A percentile compares a stretch with the other conserved stretches of the same genome.
phyloP scores from a whole-genome alignment of 768 basidiomycete genomes.

The Hericium alpestre region DNA sequence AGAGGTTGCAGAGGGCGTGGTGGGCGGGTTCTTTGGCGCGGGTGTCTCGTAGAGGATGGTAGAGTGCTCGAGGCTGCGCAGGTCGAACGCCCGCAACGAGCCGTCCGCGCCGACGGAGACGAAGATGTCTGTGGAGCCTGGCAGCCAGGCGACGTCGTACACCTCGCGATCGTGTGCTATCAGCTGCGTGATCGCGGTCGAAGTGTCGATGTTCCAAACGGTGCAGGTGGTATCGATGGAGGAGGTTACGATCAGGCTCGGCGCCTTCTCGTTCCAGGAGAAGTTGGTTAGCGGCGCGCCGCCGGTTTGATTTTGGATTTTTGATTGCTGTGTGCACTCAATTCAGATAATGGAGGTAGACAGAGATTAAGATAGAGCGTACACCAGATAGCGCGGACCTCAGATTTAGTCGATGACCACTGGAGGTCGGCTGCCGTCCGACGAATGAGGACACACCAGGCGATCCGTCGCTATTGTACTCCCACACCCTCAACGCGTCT shows the following conservation, averaged over 20 bases:
- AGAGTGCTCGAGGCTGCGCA: constrained; percentile 92
- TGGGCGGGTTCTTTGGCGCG: constrained; percentile 59
- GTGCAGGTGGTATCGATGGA: constrained; percentile 99
- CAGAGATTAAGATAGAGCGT: constrained; percentile 21
- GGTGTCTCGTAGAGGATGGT: constrained; percentile 96
- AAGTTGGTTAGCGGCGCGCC: constrained; percentile 93
- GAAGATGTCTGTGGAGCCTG: constrained; percentile 91
- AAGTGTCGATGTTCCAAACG: constrained; percentile 95
- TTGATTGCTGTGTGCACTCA: constrained; percentile 53
- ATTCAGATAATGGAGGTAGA: neutral
- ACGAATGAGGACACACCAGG: constrained; percentile 54
- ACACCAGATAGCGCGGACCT: constrained; percentile 79
- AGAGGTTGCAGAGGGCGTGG: constrained; percentile 48
- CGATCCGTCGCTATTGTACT: constrained; percentile 64
- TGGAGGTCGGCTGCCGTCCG: constrained; percentile 45
- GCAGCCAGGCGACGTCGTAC: constrained; percentile 98
- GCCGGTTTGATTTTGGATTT: constrained; percentile 73
- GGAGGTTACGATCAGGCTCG: constrained; percentile 88
- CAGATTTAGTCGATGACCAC: constrained; percentile 56
- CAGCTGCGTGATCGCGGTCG: constrained; percentile 89
- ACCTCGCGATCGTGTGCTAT: constrained; percentile 96
- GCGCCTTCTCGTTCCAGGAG: constrained; percentile 92
- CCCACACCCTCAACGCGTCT: constrained; percentile 88
- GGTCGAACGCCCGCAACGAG: constrained; percentile 89
- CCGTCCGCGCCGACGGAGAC: constrained; percentile 98